A percentile compares a stretch with the other conserved stretches of the same genome.
Conservation (phyloP, 164 flowering plant species). For the Stephania cephalantha region DNA sequence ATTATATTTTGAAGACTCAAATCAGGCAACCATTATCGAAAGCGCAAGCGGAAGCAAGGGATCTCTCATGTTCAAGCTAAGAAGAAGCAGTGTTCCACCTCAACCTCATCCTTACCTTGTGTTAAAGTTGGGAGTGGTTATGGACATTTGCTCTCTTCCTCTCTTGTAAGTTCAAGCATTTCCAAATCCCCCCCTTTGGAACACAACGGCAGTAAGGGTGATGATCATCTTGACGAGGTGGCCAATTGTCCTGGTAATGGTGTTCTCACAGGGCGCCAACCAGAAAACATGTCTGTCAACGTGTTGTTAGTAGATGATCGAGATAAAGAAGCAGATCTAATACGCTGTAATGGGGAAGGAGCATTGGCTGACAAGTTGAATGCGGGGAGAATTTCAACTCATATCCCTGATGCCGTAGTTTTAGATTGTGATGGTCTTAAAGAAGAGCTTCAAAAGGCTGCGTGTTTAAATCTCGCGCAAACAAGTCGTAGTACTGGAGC, state of each 20-base stretch:
- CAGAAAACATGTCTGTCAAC: constrained; percentile 27
- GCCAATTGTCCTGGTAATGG: constrained; percentile 12
- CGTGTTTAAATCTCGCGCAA: constrained; percentile 28
- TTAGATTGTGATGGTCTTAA: constrained; percentile 27
- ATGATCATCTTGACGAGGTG: constrained; percentile 1
- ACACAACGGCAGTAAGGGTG: not conserved
- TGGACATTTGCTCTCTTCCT: constrained; percentile 20
- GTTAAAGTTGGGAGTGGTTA: constrained; percentile 15
- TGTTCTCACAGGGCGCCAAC: constrained; percentile 18
- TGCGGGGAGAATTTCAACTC: constrained; percentile 24
- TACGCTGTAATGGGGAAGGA: constrained; percentile 43
- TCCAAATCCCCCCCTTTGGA: constrained; percentile 12
- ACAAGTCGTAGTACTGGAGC: constrained; percentile 56
- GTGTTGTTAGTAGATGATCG: constrained; percentile 11
- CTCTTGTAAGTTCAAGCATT: constrained; percentile 16
- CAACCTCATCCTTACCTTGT: not conserved
- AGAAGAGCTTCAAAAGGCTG: constrained; percentile 27
- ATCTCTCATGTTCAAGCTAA: constrained; percentile 41
- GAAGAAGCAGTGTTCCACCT: constrained; percentile 45
- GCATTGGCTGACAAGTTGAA: constrained; percentile 13
- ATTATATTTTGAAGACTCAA: constrained; percentile 36
- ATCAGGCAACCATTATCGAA: constrained; percentile 25
- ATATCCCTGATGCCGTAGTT: constrained; percentile 26
- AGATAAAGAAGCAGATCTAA: constrained; percentile 28
- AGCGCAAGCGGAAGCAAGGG: constrained; percentile 62